A percentile compares a stretch with the other conserved stretches of the same genome.
These are phyloP conservation scores for Neoboletus subvelutipes DNA, from an alignment of 768 basidiomycete species.

Conservation along the genomic window DNA sequence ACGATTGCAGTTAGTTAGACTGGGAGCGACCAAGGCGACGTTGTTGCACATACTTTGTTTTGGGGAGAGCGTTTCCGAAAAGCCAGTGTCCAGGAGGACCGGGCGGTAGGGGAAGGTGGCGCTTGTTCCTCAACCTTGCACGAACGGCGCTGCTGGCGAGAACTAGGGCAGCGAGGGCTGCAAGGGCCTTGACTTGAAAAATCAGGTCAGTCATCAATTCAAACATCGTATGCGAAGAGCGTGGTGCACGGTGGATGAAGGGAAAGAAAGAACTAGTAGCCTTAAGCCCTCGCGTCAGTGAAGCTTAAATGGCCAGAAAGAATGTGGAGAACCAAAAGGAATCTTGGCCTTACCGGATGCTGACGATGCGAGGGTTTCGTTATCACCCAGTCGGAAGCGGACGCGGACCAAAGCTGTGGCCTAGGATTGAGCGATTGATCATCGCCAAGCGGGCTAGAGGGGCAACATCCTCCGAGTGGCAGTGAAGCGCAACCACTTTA, in stretches of 20 bases:
- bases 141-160: slow-evolving; percentile 14
- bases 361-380: not conserved
- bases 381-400: not conserved
- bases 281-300: not conserved
- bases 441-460: not conserved
- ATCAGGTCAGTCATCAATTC: slow-evolving; percentile 1
- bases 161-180: slow-evolving; percentile 17
- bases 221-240: slow-evolving; percentile 6
- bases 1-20: not conserved
- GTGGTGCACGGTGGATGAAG: not conserved
- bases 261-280: not conserved
- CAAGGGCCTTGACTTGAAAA: slow-evolving; percentile 18
- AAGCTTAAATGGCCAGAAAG: slow-evolving; percentile 14
- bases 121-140: slow-evolving; percentile 7
- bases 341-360: not conserved
- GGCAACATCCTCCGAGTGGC: not conserved
- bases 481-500: not conserved
- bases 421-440: not conserved
- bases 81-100: slow-evolving; percentile 36
- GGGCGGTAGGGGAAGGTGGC: slow-evolving; percentile 28
- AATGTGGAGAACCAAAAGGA: not conserved
- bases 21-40: not conserved
- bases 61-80: slow-evolving; percentile 32
- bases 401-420: not conserved
- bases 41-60: slow-evolving; percentile 21